A percentile compares a stretch with the other conserved stretches of the same genome.
Conservation (phyloP, 108 stramenopile genomes). For the Skeletonema tropicum region DNA sequence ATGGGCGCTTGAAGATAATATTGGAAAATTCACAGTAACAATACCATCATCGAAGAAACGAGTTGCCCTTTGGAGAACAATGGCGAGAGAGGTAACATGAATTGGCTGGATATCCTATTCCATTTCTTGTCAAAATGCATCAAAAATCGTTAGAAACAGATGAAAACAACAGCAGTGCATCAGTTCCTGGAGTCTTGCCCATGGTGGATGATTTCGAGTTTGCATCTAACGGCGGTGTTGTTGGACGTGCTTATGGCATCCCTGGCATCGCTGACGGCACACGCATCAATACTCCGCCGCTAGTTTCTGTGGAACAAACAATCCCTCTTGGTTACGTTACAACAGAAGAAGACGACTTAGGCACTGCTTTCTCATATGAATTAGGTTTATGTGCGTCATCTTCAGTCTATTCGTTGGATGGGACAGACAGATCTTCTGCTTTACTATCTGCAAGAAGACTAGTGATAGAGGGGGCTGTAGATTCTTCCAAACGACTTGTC, state of each 20-base stretch:
- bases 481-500: conserved; percentile 14
- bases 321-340: conserved; percentile 71
- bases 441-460: conserved; percentile 5
- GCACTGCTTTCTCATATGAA: conserved; percentile 59
- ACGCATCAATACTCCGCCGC: conserved; percentile 57
- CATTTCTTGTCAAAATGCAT: conserved; percentile 52
- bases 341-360: conserved; percentile 49
- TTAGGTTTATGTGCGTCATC: conserved; percentile 51
- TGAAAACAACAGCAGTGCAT: conserved; percentile 2
- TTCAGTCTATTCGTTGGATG: conserved; percentile 37
- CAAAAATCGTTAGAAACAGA: neutral
- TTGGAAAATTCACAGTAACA: conserved; percentile 59
- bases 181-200: conserved; percentile 53
- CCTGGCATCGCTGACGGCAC: conserved; percentile 81
- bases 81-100: conserved; percentile 73
- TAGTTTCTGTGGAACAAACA: conserved; percentile 57
- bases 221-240: conserved; percentile 62
- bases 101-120: conserved; percentile 72
- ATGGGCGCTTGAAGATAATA: conserved; percentile 62
- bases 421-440: conserved; percentile 24
- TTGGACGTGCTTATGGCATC: conserved; percentile 69
- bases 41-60: conserved; percentile 40
- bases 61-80: conserved; percentile 72
- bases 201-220: conserved; percentile 81
- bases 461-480: neutral